Conservation (phyloP, 768 basidiomycete genomes). For the Harrya chromipes region DNA sequence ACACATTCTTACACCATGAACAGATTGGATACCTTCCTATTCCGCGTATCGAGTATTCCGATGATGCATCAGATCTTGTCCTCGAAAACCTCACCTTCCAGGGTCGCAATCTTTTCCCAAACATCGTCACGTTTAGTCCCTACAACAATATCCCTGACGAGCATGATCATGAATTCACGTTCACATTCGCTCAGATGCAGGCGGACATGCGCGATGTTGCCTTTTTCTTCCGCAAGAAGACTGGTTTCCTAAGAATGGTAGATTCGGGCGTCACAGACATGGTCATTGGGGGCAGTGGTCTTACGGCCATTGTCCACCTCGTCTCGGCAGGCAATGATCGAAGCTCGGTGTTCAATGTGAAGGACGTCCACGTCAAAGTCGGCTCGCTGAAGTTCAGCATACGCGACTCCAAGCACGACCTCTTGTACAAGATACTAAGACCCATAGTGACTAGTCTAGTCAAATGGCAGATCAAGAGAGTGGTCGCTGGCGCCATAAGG, state of each 20-base stretch:
- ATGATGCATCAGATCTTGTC: slow-evolving; percentile 81
- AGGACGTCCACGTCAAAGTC: slow-evolving; percentile 73
- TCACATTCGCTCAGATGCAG: slow-evolving; percentile 84
- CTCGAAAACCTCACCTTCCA: slow-evolving; percentile 91
- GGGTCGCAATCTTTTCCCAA: slow-evolving; percentile 88
- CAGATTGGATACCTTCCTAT: slow-evolving; percentile 83
- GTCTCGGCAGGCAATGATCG: slow-evolving; percentile 58
- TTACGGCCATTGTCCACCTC: slow-evolving; percentile 66
- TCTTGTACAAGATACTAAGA: slow-evolving; percentile 80
- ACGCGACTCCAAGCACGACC: slow-evolving; percentile 87
- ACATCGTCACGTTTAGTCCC: slow-evolving; percentile 69
- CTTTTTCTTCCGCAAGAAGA: slow-evolving; percentile 88
- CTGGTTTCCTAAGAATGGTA: slow-evolving; percentile 71
- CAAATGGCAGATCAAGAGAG: slow-evolving; percentile 66
- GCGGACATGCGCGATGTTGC: slow-evolving; percentile 92
- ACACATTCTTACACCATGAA: background rate
- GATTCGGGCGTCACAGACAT: slow-evolving; percentile 89
- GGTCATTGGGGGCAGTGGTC: slow-evolving; percentile 76
- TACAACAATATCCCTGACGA: slow-evolving; percentile 57
- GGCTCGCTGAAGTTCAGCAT: slow-evolving; percentile 88
- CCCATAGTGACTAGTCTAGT: slow-evolving; percentile 79
- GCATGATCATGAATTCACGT: slow-evolving; percentile 65
- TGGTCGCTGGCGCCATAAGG: slow-evolving; percentile 61
- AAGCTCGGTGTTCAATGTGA: slow-evolving; percentile 70
- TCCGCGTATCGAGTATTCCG: slow-evolving; percentile 91